These are phyloP conservation scores for Striga hermonthica DNA, from an alignment of 305 asterid species.

Conservation along the genomic window DNA sequence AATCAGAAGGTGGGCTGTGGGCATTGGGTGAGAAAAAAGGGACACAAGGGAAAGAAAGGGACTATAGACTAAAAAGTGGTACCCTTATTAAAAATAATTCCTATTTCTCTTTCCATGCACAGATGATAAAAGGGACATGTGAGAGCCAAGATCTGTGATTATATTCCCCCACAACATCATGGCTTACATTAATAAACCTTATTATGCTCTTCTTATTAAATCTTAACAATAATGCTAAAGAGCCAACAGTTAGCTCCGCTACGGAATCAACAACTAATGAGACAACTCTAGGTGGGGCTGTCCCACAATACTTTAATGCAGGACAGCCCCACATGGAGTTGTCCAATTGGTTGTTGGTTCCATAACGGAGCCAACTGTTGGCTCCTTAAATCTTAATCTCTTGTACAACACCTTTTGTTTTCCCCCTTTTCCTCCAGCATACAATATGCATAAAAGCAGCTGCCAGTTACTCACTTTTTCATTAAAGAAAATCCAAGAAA, in stretches of 20 bases:
- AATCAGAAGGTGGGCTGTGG: no score
- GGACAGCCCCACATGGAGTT: no score
- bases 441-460: background rate
- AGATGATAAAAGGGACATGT: constrained; percentile 42
- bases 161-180: constrained; percentile 32
- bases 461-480: background rate
- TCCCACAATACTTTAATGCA: no score
- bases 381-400: no score
- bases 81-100: constrained; percentile 34
- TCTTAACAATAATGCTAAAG: no score
- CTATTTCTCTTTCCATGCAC: constrained; percentile 36
- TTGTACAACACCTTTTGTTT: constrained; percentile 32
- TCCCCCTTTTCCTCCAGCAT: no score
- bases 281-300: no score
- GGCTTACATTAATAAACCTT: constrained; percentile 32
- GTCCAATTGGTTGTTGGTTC: no score
- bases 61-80: constrained; percentile 74
- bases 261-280: no score
- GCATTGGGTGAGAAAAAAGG: background rate
- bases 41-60: constrained; percentile 65
- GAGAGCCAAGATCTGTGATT: constrained; percentile 33
- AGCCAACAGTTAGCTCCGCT: no score
- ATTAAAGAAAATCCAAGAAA: constrained; percentile 16
- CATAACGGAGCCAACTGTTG: no score
- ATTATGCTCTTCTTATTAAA: constrained; percentile 36